Percentiles rank a stretch among this genome's conserved stretches.
phyloP scores from a whole-genome alignment of 176 grass and related monocot genomes.

The Ensete ventricosum region DNA sequence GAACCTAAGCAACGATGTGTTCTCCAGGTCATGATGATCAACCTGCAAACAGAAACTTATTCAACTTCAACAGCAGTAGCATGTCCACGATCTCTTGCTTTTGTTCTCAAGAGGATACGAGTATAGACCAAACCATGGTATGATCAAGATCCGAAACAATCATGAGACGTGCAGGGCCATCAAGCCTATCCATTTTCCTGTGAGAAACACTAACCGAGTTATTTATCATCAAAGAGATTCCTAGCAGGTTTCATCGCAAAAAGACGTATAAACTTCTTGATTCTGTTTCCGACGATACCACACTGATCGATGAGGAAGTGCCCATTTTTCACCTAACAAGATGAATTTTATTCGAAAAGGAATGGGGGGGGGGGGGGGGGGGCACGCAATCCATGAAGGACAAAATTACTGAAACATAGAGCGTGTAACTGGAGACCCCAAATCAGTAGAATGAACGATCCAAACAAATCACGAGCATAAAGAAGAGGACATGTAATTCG shows the following conservation, averaged over 20 bases:
- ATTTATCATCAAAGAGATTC: not conserved
- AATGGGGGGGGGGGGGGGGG: too few relatives aligned
- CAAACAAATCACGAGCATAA: too few relatives aligned
- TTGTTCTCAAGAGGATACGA: not conserved
- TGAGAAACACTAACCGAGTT: not conserved
- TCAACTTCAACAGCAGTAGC: not conserved
- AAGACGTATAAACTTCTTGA: not conserved
- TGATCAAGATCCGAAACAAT: conserved; percentile 95
- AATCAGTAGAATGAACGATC: too few relatives aligned
- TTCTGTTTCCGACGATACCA: not conserved
- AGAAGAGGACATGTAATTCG: too few relatives aligned
- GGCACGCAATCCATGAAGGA: too few relatives aligned
- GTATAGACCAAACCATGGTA: conserved; percentile 55
- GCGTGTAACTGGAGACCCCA: too few relatives aligned
- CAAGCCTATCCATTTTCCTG: conserved; percentile 66
- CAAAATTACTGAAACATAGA: too few relatives aligned
- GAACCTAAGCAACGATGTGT: conserved; percentile 67
- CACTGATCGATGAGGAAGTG: not conserved
- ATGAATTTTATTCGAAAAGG: not conserved
- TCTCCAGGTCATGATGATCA: conserved; percentile 62
- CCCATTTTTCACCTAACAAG: not conserved
- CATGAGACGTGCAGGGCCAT: conserved; percentile 73
- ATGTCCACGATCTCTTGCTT: not conserved
- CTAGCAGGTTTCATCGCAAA: not conserved
- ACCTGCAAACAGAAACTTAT: conserved; percentile 36